Base-by-base conservation (phyloP, 768 basidiomycete genomes). In the Porphyrellus cyaneotinctus region DNA sequence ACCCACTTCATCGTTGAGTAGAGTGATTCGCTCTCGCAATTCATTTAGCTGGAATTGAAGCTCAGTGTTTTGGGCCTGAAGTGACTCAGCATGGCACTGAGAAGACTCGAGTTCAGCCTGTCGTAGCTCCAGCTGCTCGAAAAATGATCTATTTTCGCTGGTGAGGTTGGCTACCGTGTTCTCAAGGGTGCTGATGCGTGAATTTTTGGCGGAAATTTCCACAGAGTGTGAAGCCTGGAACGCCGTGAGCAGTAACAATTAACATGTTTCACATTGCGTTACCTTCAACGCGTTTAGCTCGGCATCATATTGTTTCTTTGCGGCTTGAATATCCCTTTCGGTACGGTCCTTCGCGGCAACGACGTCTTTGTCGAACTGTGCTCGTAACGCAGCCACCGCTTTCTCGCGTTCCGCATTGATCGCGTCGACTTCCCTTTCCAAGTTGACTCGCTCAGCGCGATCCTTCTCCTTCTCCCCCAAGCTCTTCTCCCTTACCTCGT, bases 61-160 rank as follows among this genome's bases (percentile, higher is more conserved):
- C 64, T 99, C 97, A 3, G 85, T 83, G 43, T 84, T 86, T 61
- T 89, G 87, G 43, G 83, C 83, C 59, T 88, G 83, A 18, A 93
- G 69, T 1, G 79, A 79, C 58, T 93, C 91, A 2, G 86, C 75
- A 57, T 88, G 84, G 6, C 81, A 82, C 57, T 86, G 84, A 6
- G 85, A 82, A 2, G 89, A 87, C 70, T 99, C 97, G 12, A 88
- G 69, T 63, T 97, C 95, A 15, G 90, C 94, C 67, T 95, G 92
- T 28, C 90, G 85, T 43, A 87, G 62, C 69, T 98, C 93, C 4
- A 93, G 75, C 54, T 88, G 83, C 58, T 95, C 90, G 65, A 97
- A 98, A 57, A 92, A 79, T 12, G 74, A 67, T 58, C 84, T 85
- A 62, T 94, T 95, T 64, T 93, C 90, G 24, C 75, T 70, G 14